Evolutionary conservation across 306 rosid species (phyloP).

Genomic region (Herpetospermum pedunculosum): DNA sequence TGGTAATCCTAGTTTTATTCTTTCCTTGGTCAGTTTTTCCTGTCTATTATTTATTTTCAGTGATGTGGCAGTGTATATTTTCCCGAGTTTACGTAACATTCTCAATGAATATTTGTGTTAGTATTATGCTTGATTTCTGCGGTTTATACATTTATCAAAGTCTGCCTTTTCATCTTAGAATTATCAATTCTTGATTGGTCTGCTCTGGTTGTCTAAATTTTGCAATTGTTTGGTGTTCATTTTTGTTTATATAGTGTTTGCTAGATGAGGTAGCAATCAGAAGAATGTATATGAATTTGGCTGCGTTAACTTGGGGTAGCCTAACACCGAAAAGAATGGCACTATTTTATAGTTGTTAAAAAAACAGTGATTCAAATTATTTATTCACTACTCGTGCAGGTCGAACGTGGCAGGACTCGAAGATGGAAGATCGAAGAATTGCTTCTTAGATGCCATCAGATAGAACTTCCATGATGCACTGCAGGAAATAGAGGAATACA

Average conservation of each 20-base stretch:
- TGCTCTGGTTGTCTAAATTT: background rate
- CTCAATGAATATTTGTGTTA: background rate
- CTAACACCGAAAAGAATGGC: too few species aligned
- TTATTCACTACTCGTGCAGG: background rate
- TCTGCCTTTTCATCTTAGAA: background rate
- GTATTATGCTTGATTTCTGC: background rate
- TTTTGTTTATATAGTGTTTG: background rate
- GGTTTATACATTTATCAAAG: background rate
- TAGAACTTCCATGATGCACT: too few species aligned
- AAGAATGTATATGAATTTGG: too few species aligned
- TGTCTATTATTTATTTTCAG: slow-evolving; percentile 1
- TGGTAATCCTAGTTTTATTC: slow-evolving; percentile 5
- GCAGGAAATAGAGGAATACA: too few species aligned
- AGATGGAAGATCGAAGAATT: too few species aligned
- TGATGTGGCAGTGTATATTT: background rate
- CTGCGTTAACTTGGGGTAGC: too few species aligned
- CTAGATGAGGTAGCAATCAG: too few species aligned
- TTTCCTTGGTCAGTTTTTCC: background rate
- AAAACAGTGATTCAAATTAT: too few species aligned
- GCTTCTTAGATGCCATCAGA: too few species aligned
- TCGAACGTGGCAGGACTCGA: background rate
- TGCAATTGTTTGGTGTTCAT: background rate
- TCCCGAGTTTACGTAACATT: background rate
- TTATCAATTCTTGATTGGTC: background rate
- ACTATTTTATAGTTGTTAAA: too few species aligned